A percentile compares a stretch with the other conserved stretches of the same genome.
These are phyloP conservation scores for Tuber indicum DNA, from an alignment of 495 filamentous ascomycete genomes.

Conservation along the genomic window DNA sequence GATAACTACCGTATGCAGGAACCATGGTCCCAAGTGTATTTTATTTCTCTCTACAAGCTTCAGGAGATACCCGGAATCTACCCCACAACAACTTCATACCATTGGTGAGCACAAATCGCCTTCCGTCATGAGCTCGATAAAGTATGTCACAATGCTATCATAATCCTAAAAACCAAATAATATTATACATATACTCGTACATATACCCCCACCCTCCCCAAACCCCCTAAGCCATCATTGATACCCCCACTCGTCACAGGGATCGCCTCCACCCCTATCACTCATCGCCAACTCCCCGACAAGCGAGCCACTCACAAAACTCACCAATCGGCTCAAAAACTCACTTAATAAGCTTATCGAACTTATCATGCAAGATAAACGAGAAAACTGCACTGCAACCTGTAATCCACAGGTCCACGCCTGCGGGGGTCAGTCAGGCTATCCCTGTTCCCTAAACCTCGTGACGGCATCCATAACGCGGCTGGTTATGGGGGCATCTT, in stretches of 20 bases:
- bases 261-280: neutral
- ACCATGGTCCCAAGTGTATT: neutral
- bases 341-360: slow-evolving; percentile 1
- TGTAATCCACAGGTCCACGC: neutral
- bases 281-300: neutral
- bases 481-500: slow-evolving; percentile 45
- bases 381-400: slow-evolving; percentile 2
- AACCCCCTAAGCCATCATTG: neutral
- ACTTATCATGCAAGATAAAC: neutral
- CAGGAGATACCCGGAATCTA: neutral
- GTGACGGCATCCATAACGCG: slow-evolving; percentile 55
- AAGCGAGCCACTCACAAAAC: neutral
- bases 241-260: neutral
- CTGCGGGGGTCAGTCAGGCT: neutral
- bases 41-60: neutral
- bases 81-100: neutral
- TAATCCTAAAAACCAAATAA: neutral
- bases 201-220: neutral
- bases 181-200: no score
- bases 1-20: neutral
- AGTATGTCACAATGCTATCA: neutral
- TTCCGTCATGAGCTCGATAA: neutral
- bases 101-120: neutral
- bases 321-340: slow-evolving; percentile 3
- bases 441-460: slow-evolving; percentile 48